Evolutionary conservation across 148 eudicot species (phyloP), one percentile per base, ranked within the genome.

Genomic region (Silene latifolia): DNA sequence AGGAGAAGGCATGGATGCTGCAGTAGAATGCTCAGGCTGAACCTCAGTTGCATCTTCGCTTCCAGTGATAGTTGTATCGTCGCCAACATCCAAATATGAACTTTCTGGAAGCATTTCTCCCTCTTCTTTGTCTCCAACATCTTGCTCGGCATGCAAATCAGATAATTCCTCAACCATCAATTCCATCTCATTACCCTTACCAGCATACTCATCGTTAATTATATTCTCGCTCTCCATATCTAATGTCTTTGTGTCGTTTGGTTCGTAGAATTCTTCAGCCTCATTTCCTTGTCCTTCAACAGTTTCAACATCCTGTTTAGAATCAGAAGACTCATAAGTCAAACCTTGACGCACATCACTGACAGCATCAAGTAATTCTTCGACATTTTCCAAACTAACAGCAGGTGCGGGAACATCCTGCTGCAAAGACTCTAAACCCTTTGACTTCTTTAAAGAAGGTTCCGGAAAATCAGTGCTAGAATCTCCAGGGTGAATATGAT

Each of bases 41-140:
- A 42, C 74, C 74, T 87, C 94, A 27, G 75, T 80, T 42, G 44
- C 63, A 80, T 82, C 89, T 73, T 83, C 87, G 75, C 80, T 74
- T 73, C 76, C 89, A 12, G 58, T 71, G 19, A 74, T 58, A 53
- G 78, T 67, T 64, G 60, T 63, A 60, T 75, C 88, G 72, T 76
- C 90, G 60, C 76, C 90, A 58, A 74, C 87, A n/a, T 86, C 96
- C 64, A 75, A 59, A 64, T 86, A 85, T 19, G 76, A 80, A 69
- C 71, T 78, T 67, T 86, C 93, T 11, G 87, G 76, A 63, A 63
- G 74, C 73, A 90, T 58, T 79, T 91, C 97, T 68, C 96, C 98
- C 80, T 85, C 98, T 86, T 94, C 98, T 76, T 74, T 79, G 44
- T 94, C 96, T 81, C 84, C 71, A 67, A 61, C 77, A 61, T 86